A percentile compares a stretch with the other conserved stretches of the same genome.
These are phyloP conservation scores for Tolypocladium ovalisporum DNA, from an alignment of 2,329 filamentous ascomycete genomes.

Conservation along the genomic window DNA sequence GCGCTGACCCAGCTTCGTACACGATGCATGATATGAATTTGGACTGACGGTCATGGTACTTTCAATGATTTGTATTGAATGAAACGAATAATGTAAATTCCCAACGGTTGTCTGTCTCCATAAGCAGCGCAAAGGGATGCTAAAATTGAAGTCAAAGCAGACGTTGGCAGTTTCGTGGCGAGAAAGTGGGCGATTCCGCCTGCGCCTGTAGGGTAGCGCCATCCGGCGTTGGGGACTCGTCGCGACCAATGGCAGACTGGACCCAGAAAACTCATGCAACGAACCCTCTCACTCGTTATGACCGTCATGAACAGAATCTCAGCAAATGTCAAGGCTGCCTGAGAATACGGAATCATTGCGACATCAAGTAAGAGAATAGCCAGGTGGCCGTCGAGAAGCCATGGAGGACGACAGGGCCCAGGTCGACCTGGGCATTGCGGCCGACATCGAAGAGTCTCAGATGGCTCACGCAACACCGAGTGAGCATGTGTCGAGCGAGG, in stretches of 20 bases:
- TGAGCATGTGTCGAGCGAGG: neutral
- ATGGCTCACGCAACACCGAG: conserved; percentile 17
- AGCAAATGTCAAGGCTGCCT: neutral
- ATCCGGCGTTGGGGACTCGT: neutral
- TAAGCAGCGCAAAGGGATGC: neutral
- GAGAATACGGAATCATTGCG: too few species aligned
- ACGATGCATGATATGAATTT: neutral
- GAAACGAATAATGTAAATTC: neutral
- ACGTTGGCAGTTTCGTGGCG: neutral
- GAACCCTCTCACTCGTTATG: neutral
- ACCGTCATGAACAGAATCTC: neutral
- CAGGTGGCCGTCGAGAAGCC: neutral
- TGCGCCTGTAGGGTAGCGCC: neutral
- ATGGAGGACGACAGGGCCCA: conserved; percentile 72
- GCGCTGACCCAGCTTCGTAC: neutral
- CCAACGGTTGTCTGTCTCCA: neutral
- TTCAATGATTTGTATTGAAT: neutral
- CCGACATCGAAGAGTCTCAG: conserved; percentile 47
- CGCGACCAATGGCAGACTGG: neutral
- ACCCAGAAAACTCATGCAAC: neutral
- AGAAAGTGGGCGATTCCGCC: neutral
- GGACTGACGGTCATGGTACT: too few species aligned
- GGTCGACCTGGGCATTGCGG: conserved; percentile 59
- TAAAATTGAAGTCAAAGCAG: neutral
- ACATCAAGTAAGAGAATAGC: neutral